phyloP scores from a whole-genome alignment of 805 yeast species.

The Candida insectorum region DNA sequence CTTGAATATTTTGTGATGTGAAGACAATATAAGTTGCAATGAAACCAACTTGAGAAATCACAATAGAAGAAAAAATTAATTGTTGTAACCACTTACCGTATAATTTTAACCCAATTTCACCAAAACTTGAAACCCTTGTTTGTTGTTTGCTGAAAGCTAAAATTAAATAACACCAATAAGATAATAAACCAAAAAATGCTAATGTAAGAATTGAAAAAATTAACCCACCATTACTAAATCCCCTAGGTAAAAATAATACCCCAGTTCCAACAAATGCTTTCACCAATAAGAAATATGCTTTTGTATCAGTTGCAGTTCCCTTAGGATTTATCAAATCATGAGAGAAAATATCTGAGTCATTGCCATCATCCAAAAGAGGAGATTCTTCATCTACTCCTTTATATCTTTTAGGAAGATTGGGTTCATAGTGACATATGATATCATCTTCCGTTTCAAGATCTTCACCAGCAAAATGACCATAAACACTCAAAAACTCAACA shows the following conservation, averaged over 20 bases:
- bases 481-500: slow-evolving; percentile 70
- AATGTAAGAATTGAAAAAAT: slow-evolving; percentile 52
- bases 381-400: slow-evolving; percentile 15
- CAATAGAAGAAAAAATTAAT: slow-evolving; percentile 59
- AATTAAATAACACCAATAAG: slow-evolving; percentile 76
- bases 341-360: slow-evolving; percentile 9
- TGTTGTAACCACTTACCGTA: slow-evolving; percentile 67
- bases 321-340: slow-evolving; percentile 25
- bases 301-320: slow-evolving; percentile 70
- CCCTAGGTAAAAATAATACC: slow-evolving; percentile 65
- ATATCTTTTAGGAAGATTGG: slow-evolving; percentile 14
- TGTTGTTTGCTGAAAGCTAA: slow-evolving; percentile 56
- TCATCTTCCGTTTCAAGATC: slow-evolving; percentile 66
- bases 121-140: slow-evolving; percentile 69
- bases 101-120: slow-evolving; percentile 64
- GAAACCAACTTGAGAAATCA: slow-evolving; percentile 74
- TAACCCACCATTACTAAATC: slow-evolving; percentile 71
- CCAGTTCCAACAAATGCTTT: slow-evolving; percentile 82
- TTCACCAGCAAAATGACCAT: slow-evolving; percentile 88
- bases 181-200: slow-evolving; percentile 60
- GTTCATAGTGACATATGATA: slow-evolving; percentile 46
- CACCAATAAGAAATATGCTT: slow-evolving; percentile 67
- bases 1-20: slow-evolving; percentile 67
- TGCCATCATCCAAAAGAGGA: slow-evolving; percentile 19
- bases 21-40: slow-evolving; percentile 80